These are phyloP conservation scores for Cyclotella atomus DNA, from an alignment of 108 stramenopile species.

Conservation along the genomic window DNA sequence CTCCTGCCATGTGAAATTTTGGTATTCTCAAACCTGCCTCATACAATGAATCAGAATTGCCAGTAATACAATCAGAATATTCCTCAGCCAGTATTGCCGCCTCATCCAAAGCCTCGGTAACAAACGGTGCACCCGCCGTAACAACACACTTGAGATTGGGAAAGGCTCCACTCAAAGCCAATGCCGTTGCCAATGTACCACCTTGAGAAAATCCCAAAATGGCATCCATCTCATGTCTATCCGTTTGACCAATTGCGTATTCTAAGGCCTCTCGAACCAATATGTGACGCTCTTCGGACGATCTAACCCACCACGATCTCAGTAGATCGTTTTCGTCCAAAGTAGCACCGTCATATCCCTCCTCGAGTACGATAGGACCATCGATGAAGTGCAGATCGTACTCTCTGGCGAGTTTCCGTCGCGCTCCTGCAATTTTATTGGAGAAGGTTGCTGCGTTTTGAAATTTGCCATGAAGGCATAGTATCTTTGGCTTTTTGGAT, in stretches of 20 bases:
- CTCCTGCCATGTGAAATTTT: conserved; percentile 77
- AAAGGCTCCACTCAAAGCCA: conserved; percentile 59
- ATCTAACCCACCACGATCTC: conserved; percentile 62
- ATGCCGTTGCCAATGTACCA: conserved; percentile 65
- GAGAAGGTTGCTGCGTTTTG: conserved; percentile 64
- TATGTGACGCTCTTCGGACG: conserved; percentile 42
- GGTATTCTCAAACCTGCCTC: conserved; percentile 54
- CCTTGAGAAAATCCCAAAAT: conserved; percentile 80
- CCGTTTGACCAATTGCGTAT: conserved; percentile 49
- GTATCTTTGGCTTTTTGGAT: conserved; percentile 43
- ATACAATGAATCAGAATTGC: conserved; percentile 2
- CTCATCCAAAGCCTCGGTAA: conserved; percentile 55
- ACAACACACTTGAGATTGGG: conserved; percentile 59
- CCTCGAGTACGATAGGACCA: conserved; percentile 47
- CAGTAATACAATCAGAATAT: neutral
- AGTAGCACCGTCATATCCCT: neutral
- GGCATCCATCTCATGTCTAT: conserved; percentile 55
- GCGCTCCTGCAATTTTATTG: conserved; percentile 76
- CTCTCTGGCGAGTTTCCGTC: conserved; percentile 58
- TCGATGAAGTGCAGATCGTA: conserved; percentile 74
- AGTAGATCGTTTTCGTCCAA: conserved; percentile 3
- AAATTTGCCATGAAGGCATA: conserved; percentile 58
- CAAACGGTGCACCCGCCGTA: conserved; percentile 73
- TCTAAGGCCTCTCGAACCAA: conserved; percentile 61
- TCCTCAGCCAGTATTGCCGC: conserved; percentile 22